These are phyloP conservation scores for Elaeagnus macrophylla DNA, from an alignment of 306 rosid species.

Conservation along the genomic window DNA sequence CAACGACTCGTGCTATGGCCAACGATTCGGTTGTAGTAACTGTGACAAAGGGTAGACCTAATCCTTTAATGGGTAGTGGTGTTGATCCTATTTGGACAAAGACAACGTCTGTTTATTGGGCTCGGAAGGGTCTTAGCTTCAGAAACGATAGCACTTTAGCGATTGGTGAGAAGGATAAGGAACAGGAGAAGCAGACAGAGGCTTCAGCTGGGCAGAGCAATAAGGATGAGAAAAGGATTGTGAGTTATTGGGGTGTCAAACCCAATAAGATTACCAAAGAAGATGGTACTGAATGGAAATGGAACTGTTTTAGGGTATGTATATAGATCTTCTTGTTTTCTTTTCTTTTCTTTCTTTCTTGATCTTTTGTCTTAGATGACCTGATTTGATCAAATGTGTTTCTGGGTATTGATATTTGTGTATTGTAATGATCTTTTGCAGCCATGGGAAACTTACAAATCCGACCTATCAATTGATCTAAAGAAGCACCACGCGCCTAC, in stretches of 20 bases:
- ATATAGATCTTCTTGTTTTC: background rate
- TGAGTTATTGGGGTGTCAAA: conserved; percentile 63
- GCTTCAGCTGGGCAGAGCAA: conserved; percentile 1
- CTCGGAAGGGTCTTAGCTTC: no score
- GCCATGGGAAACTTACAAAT: conserved; percentile 80
- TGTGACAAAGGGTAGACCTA: no score
- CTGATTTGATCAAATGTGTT: background rate
- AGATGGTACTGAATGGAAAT: conserved; percentile 68
- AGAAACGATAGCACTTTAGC: no score
- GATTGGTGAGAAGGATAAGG: no score
- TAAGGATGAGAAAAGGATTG: conserved; percentile 19
- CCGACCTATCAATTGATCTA: conserved; percentile 53
- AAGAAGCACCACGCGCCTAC: conserved; percentile 55
- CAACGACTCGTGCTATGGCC: no score
- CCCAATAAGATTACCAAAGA: conserved; percentile 25
- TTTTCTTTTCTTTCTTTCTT: background rate
- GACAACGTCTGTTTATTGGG: no score
- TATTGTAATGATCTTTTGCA: conserved; percentile 12
- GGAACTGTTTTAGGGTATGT: conserved; percentile 63
- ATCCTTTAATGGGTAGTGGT: no score
- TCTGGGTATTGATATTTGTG: background rate
- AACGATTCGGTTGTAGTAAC: no score
- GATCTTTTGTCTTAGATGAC: background rate
- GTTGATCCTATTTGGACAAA: no score
- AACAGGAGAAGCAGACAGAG: no score